phyloP scores from a whole-genome alignment of 2,329 filamentous ascomycete species.

The Cladorrhinum sp. region DNA sequence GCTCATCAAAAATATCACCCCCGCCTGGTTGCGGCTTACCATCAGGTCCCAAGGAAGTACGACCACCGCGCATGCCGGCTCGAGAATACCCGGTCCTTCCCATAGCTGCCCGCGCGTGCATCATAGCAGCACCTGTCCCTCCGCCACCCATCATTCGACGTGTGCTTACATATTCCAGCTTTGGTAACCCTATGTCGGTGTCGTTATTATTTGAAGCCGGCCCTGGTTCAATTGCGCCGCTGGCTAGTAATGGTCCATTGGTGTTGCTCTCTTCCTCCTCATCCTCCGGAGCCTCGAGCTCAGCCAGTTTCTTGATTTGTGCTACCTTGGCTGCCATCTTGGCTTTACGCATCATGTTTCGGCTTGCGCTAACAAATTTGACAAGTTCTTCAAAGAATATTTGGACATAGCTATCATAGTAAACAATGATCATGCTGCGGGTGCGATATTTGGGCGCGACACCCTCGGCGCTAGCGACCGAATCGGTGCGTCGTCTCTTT shows the following conservation, averaged over 20 bases:
- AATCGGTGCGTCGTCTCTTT: constrained; percentile 51
- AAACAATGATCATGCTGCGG: constrained; percentile 78
- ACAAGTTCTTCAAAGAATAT: constrained; percentile 79
- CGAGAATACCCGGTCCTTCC: constrained; percentile 29
- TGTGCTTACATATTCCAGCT: constrained; percentile 38
- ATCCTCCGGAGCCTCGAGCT: constrained; percentile 55
- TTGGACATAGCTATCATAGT: constrained; percentile 87
- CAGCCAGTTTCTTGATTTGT: constrained; percentile 58
- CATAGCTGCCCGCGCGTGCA: constrained; percentile 25
- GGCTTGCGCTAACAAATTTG: constrained; percentile 72
- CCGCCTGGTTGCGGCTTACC: constrained; percentile 20
- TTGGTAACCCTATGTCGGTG: not conserved
- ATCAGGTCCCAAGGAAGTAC: constrained; percentile 29
- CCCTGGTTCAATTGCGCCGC: constrained; percentile 17
- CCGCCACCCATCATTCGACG: constrained; percentile 36
- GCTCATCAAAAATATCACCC: constrained; percentile 62
- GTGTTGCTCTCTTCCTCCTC: constrained; percentile 39
- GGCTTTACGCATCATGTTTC: constrained; percentile 82
- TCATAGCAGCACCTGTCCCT: constrained; percentile 22
- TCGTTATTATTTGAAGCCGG: constrained; percentile 27
- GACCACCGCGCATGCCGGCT: constrained; percentile 21
- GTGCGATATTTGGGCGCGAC: constrained; percentile 60
- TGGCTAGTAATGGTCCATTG: not conserved
- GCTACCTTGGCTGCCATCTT: constrained; percentile 78
- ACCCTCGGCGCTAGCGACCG: constrained; percentile 49